These are phyloP conservation scores for Pyricularia pennisetigena DNA, from an alignment of 2,329 filamentous ascomycete genomes.

Conservation along the genomic window DNA sequence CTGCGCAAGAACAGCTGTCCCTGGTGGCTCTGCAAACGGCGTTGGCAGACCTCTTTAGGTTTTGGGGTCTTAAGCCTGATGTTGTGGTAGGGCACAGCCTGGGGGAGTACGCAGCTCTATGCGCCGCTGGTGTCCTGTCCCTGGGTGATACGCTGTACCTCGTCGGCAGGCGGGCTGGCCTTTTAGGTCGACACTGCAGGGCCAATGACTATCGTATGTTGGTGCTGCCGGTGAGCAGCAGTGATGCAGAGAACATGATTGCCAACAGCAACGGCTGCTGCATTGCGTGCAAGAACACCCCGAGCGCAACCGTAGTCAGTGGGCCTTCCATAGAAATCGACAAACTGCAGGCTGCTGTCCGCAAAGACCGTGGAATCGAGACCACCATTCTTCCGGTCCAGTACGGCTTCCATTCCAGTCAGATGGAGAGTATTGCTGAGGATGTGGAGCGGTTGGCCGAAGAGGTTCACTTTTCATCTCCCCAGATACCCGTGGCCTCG, in stretches of 20 bases:
- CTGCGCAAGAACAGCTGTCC: neutral
- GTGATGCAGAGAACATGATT: neutral
- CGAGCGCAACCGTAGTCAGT: neutral
- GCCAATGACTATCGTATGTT: conserved; percentile 23
- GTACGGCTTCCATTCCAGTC: neutral
- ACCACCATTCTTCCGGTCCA: neutral
- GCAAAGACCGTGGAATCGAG: neutral
- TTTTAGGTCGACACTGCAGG: conserved; percentile 45
- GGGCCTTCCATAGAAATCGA: neutral
- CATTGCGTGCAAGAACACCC: conserved; percentile 2
- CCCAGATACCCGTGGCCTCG: neutral
- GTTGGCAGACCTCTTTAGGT: conserved; percentile 22
- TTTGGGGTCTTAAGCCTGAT: conserved; percentile 27
- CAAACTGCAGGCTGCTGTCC: neutral
- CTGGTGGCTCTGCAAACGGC: conserved; percentile 24
- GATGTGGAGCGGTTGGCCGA: neutral
- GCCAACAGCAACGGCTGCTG: neutral
- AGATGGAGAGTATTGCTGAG: neutral
- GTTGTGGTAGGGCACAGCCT: conserved; percentile 43
- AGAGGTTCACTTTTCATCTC: neutral
- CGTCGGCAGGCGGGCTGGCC: conserved; percentile 47
- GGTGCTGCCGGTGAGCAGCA: conserved; percentile 1
- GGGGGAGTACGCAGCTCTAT: conserved; percentile 52
- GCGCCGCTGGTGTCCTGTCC: conserved; percentile 52
- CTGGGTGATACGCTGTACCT: conserved; percentile 51